Percentiles rank a stretch among this genome's conserved stretches.
Conservation (phyloP, 805 yeast genomes). For the Komagataella phaffii region DNA sequence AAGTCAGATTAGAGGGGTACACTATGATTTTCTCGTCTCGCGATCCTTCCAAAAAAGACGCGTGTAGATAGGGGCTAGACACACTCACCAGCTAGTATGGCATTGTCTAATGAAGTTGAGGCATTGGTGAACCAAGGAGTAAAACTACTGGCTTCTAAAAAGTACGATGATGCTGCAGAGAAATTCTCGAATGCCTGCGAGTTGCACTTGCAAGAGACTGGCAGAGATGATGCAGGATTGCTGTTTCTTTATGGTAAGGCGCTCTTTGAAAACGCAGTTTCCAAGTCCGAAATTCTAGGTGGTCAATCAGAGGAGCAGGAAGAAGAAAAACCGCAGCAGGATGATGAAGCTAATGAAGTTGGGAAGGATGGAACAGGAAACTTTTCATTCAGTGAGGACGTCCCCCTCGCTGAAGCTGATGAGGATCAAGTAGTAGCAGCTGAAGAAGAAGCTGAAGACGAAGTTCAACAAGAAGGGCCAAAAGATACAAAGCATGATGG, state of each 20-base stretch:
- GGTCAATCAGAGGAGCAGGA: constrained; percentile 19
- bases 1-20: background rate
- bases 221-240: constrained; percentile 63
- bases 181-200: constrained; percentile 67
- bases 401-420: constrained; percentile 21
- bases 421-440: constrained; percentile 18
- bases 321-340: constrained; percentile 6
- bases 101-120: constrained; percentile 27
- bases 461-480: constrained; percentile 7
- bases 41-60: background rate
- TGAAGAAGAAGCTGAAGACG: constrained; percentile 11
- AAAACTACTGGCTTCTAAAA: constrained; percentile 45
- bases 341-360: constrained; percentile 8
- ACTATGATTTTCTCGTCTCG: background rate
- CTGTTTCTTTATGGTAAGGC: constrained; percentile 70
- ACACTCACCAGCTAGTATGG: constrained; percentile 1
- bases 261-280: constrained; percentile 62
- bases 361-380: constrained; percentile 7
- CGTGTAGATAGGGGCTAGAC: background rate
- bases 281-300: constrained; percentile 67
- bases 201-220: constrained; percentile 29
- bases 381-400: constrained; percentile 23
- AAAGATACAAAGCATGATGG: constrained; percentile 14
- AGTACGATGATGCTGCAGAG: constrained; percentile 57
- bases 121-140: constrained; percentile 48